Percentiles rank a stretch among this genome's conserved stretches.
Evolutionary conservation across 352 stramenopile species (phyloP).

Genomic region (Pythium periplocum): DNA sequence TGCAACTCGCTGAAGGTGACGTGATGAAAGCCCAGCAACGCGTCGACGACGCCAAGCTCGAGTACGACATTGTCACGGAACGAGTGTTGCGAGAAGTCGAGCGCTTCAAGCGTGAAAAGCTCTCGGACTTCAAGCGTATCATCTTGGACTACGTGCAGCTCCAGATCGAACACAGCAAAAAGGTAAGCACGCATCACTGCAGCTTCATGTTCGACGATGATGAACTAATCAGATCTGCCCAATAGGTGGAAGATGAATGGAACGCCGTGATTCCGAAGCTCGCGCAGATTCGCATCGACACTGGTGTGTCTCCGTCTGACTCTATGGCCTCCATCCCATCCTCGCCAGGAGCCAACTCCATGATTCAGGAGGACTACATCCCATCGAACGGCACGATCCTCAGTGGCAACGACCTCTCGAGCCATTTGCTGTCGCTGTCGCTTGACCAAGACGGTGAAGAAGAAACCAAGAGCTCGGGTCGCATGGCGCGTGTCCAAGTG

Average conservation of each 20-base stretch:
- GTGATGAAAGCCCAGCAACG: slow-evolving; percentile 77
- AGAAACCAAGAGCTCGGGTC: not conserved
- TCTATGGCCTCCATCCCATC: slow-evolving; percentile 33
- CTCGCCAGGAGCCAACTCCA: slow-evolving; percentile 11
- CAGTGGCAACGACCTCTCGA: slow-evolving; percentile 29
- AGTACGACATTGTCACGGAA: slow-evolving; percentile 93
- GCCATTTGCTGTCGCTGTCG: slow-evolving; percentile 49
- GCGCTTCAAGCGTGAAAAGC: slow-evolving; percentile 94
- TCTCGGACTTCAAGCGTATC: slow-evolving; percentile 93
- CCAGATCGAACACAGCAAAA: slow-evolving; percentile 96
- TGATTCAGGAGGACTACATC: slow-evolving; percentile 80
- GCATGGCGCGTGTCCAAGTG: slow-evolving; percentile 14
- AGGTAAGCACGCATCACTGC: slow-evolving; percentile 29
- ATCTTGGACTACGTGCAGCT: slow-evolving; percentile 96
- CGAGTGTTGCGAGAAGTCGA: slow-evolving; percentile 96
- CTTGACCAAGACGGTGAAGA: slow-evolving; percentile 22
- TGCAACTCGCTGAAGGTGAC: slow-evolving; percentile 82
- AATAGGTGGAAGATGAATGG: slow-evolving; percentile 72
- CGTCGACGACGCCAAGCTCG: slow-evolving; percentile 86
- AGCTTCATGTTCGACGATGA: not conserved
- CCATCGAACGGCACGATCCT: slow-evolving; percentile 24
- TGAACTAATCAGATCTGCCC: not conserved
- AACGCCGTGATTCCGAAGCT: slow-evolving; percentile 71
- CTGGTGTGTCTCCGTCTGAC: slow-evolving; percentile 22
- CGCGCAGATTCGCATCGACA: slow-evolving; percentile 63